A percentile compares a stretch with the other conserved stretches of the same genome.
These are phyloP conservation scores for Penicillium sp. DNA, from an alignment of 2,329 filamentous ascomycete species.

Conservation along the genomic window DNA sequence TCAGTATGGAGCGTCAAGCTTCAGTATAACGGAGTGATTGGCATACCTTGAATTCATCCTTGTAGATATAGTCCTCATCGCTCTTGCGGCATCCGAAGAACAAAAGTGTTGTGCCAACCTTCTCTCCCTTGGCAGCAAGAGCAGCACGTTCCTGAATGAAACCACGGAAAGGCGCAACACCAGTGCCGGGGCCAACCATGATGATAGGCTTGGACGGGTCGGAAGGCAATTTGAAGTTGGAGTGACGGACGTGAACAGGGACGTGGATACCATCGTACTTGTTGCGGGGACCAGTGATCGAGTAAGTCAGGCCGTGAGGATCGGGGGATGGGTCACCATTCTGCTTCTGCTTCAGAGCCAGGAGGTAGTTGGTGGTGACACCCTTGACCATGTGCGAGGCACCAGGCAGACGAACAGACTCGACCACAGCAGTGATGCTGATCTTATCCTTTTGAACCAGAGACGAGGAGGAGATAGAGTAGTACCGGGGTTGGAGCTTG, in stretches of 20 bases:
- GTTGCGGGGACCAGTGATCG: slow-evolving; percentile 85
- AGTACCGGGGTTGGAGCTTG: slow-evolving; percentile 97
- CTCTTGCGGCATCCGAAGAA: slow-evolving; percentile 93
- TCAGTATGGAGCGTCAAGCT: slow-evolving; percentile 23
- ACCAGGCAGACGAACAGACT: slow-evolving; percentile 74
- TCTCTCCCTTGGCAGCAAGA: slow-evolving; percentile 73
- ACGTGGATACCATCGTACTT: slow-evolving; percentile 96
- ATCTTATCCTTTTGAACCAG: slow-evolving; percentile 92
- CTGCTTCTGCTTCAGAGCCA: slow-evolving; percentile 95
- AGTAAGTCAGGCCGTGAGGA: slow-evolving; percentile 80
- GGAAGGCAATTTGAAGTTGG: slow-evolving; percentile 98
- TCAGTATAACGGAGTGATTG: background rate
- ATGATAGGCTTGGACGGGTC: slow-evolving; percentile 92
- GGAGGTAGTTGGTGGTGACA: slow-evolving; percentile 93
- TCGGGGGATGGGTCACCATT: slow-evolving; percentile 79
- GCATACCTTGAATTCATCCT: slow-evolving; percentile 87
- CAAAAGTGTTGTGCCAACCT: slow-evolving; percentile 81
- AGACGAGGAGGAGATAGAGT: slow-evolving; percentile 98
- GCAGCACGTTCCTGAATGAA: slow-evolving; percentile 93
- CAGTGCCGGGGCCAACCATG: slow-evolving; percentile 93
- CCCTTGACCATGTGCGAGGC: slow-evolving; percentile 80
- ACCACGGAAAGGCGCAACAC: slow-evolving; percentile 91
- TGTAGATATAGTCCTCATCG: slow-evolving; percentile 89
- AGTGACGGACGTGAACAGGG: slow-evolving; percentile 93
- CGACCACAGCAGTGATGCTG: slow-evolving; percentile 91